Percentiles rank a stretch among this genome's conserved stretches.
Evolutionary conservation across 1,139 yeast species (phyloP).

Genomic region (Suhomyces ambrosiae): DNA sequence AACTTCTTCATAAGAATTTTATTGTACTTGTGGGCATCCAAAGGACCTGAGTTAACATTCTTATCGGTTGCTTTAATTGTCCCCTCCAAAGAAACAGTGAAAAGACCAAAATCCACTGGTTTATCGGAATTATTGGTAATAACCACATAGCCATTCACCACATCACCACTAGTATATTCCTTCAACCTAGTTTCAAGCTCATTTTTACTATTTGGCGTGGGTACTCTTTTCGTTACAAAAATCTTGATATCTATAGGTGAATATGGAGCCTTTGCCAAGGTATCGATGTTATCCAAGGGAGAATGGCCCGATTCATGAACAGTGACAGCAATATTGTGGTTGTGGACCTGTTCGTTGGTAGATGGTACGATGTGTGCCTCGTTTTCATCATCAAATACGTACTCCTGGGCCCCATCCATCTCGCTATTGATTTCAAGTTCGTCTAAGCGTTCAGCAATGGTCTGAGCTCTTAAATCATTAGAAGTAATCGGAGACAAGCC

Average conservation of each 20-base stretch:
- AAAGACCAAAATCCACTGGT: slow-evolving; percentile 47
- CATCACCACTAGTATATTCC: slow-evolving; percentile 44
- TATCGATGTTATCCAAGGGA: slow-evolving; percentile 49
- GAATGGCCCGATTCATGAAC: slow-evolving; percentile 41
- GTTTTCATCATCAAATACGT: slow-evolving; percentile 23
- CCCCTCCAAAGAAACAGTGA: slow-evolving; percentile 51
- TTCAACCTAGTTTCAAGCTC: slow-evolving; percentile 47
- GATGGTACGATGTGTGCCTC: slow-evolving; percentile 10
- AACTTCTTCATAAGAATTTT: slow-evolving; percentile 46
- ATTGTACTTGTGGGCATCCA: slow-evolving; percentile 25
- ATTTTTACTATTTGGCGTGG: slow-evolving; percentile 36
- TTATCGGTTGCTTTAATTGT: slow-evolving; percentile 42
- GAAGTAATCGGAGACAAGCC: slow-evolving; percentile 20
- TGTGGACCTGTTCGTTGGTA: slow-evolving; percentile 18
- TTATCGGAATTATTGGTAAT: slow-evolving; percentile 42
- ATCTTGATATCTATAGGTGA: slow-evolving; percentile 49
- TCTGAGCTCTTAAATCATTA: slow-evolving; percentile 1
- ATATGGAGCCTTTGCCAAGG: slow-evolving; percentile 33
- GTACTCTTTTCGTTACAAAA: slow-evolving; percentile 44
- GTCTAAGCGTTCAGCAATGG: slow-evolving; percentile 15
- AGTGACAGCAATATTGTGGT: slow-evolving; percentile 23
- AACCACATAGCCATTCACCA: slow-evolving; percentile 25
- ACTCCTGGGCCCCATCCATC: slow-evolving; percentile 16
- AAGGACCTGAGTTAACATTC: slow-evolving; percentile 17
- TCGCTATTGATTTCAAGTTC: slow-evolving; percentile 3